A percentile compares a stretch with the other conserved stretches of the same genome.
Conservation (phyloP, 768 basidiomycete species). For the Clavaria fumosa region DNA sequence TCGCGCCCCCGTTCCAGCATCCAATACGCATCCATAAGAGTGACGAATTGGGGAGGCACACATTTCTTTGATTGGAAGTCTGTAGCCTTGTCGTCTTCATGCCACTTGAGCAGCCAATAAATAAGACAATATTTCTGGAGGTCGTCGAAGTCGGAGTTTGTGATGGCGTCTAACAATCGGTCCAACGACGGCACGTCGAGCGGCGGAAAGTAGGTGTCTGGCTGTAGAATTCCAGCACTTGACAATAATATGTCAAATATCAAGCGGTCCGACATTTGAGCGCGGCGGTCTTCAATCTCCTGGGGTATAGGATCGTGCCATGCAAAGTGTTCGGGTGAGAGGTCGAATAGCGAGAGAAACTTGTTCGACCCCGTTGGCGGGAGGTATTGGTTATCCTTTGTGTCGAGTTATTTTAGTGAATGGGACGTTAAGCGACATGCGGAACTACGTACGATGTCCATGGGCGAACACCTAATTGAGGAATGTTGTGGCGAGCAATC, state of each 20-base stretch:
- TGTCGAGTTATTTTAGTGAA: too few relatives aligned
- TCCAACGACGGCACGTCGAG: constrained; percentile 35
- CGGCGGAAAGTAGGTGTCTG: constrained; percentile 58
- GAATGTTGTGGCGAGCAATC: too few relatives aligned
- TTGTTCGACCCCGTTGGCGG: too few relatives aligned
- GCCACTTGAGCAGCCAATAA: constrained; percentile 73
- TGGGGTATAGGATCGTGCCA: constrained; percentile 38
- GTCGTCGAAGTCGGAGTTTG: constrained; percentile 45
- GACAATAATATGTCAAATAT: constrained; percentile 62
- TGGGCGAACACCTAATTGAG: too few relatives aligned
- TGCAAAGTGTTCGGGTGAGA: constrained; percentile 35
- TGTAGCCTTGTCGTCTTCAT: constrained; percentile 44
- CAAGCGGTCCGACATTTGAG: constrained; percentile 42
- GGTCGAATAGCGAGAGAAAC: constrained; percentile 33
- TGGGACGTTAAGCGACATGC: too few relatives aligned
- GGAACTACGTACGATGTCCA: too few relatives aligned
- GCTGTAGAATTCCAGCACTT: constrained; percentile 43
- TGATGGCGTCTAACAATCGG: constrained; percentile 45
- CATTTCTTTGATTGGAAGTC: constrained; percentile 35
- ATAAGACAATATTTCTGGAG: constrained; percentile 71
- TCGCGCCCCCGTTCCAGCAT: constrained; percentile 57
- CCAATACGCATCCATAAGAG: constrained; percentile 79
- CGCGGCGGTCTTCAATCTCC: constrained; percentile 49
- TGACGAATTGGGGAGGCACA: constrained; percentile 63
- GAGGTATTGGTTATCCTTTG: too few relatives aligned